Conservation (phyloP, 805 yeast genomes). For the Metschnikowia reukaufii region DNA sequence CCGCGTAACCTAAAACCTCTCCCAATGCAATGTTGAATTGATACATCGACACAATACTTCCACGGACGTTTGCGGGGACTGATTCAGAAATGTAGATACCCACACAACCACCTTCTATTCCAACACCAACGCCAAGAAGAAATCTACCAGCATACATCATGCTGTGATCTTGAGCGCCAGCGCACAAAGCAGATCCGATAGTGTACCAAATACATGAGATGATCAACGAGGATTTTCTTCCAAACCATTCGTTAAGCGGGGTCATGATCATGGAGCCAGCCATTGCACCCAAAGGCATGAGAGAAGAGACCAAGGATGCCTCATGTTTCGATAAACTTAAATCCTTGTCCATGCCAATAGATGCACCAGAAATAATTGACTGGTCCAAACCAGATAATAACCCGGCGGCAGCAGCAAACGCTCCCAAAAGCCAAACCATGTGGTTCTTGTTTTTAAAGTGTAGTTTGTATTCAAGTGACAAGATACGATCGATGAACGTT, state of each 20-base stretch:
- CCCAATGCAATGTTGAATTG: slow-evolving; percentile 68
- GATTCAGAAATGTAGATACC: slow-evolving; percentile 63
- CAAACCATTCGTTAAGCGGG: slow-evolving; percentile 54
- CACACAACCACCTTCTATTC: slow-evolving; percentile 65
- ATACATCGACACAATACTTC: slow-evolving; percentile 60
- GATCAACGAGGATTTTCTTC: slow-evolving; percentile 55
- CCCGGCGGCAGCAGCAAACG: slow-evolving; percentile 64
- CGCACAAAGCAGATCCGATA: slow-evolving; percentile 59
- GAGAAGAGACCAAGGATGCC: slow-evolving; percentile 53
- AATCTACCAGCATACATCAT: slow-evolving; percentile 54
- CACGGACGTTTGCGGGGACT: slow-evolving; percentile 58
- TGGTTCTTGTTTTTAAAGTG: slow-evolving; percentile 46
- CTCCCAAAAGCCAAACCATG: slow-evolving; percentile 48
- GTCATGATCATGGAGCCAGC: slow-evolving; percentile 61
- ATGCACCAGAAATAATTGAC: slow-evolving; percentile 65
- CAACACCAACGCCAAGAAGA: slow-evolving; percentile 62
- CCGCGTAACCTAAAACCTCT: slow-evolving; percentile 63
- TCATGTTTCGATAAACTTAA: slow-evolving; percentile 43
- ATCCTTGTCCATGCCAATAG: slow-evolving; percentile 47
- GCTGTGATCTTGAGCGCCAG: slow-evolving; percentile 36
- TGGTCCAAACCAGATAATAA: slow-evolving; percentile 67
- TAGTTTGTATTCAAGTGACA: slow-evolving; percentile 36
- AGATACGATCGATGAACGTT: slow-evolving; percentile 39
- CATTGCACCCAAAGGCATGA: slow-evolving; percentile 72
- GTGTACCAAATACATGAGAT: slow-evolving; percentile 61